Evolutionary conservation across 192 early-diverging fungal genomes (phyloP).

Genomic region (Entomortierella parvispora): DNA sequence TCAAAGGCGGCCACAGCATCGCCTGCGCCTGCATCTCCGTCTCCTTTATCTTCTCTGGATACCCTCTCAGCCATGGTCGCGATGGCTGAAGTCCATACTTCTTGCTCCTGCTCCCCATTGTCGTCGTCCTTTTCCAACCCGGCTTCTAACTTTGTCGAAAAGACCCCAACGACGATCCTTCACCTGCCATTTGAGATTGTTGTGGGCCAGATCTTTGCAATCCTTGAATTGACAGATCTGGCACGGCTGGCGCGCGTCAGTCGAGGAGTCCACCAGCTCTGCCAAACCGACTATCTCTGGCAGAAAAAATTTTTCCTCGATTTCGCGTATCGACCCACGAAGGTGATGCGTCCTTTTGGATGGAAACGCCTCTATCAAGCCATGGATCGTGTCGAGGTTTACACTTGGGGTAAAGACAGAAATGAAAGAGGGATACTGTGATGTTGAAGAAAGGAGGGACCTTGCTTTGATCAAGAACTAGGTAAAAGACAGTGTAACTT

Average conservation of each 20-base stretch:
- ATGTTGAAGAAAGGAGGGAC: background rate
- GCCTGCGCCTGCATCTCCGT: constrained; percentile 13
- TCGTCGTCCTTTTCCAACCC: too few relatives aligned
- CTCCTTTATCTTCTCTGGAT: background rate
- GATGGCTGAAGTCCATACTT: constrained; percentile 5
- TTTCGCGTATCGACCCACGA: constrained; percentile 17
- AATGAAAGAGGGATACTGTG: background rate
- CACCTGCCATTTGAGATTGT: constrained; percentile 37
- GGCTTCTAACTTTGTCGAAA: too few relatives aligned
- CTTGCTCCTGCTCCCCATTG: background rate
- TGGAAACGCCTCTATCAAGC: constrained; percentile 45
- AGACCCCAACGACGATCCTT: background rate
- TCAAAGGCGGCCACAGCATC: too few relatives aligned
- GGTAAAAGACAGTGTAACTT: background rate
- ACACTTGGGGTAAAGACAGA: constrained; percentile 36
- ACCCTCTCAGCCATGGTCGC: background rate
- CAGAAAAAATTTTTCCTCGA: constrained; percentile 37
- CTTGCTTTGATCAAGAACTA: background rate
- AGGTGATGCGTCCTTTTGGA: constrained; percentile 9
- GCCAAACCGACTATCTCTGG: constrained; percentile 37
- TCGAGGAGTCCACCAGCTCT: constrained; percentile 8
- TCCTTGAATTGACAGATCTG: constrained; percentile 16
- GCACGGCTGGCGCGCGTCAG: constrained; percentile 1
- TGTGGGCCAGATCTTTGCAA: constrained; percentile 25
- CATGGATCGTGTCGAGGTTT: constrained; percentile 45